These are phyloP conservation scores for Sphaceloma murrayae DNA, from an alignment of 2,329 filamentous ascomycete genomes.

Conservation along the genomic window DNA sequence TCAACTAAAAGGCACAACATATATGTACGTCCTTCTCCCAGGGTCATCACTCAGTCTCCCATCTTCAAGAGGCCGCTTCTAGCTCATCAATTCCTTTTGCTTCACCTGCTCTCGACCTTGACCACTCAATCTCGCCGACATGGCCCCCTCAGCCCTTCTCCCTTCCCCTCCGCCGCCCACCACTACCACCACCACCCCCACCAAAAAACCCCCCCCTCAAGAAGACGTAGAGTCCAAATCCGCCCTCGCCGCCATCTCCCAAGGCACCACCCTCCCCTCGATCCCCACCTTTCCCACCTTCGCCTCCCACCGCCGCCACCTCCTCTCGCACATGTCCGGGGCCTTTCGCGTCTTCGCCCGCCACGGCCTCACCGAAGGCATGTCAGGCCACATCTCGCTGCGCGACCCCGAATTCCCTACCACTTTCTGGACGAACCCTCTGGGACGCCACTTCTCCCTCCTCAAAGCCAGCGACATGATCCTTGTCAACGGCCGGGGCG, in stretches of 20 bases:
- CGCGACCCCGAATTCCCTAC: conserved; percentile 54
- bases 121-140: conserved; percentile 1
- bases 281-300: conserved; percentile 48
- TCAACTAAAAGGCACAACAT: too few species aligned
- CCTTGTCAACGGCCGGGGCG: conserved; percentile 53
- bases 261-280: conserved; percentile 40
- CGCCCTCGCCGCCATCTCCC: conserved; percentile 34
- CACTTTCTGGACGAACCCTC: conserved; percentile 60
- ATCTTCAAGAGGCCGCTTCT: too few species aligned
- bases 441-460: conserved; percentile 56
- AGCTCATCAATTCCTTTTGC: too few species aligned
- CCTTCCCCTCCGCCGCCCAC: not conserved
- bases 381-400: conserved; percentile 58
- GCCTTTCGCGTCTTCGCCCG: conserved; percentile 60
- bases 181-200: conserved; percentile 19
- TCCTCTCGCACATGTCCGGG: conserved; percentile 54
- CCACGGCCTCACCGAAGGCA: conserved; percentile 58
- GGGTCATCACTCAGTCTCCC: too few species aligned
- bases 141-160: conserved; percentile 18
- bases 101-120: too few species aligned
- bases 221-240: conserved; percentile 23
- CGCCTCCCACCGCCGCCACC: conserved; percentile 52
- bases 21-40: too few species aligned
- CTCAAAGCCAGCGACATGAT: conserved; percentile 59
- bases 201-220: too few species aligned